Evolutionary conservation across 139 green algal species (phyloP).

Genomic region (Tetraselmis chui): DNA sequence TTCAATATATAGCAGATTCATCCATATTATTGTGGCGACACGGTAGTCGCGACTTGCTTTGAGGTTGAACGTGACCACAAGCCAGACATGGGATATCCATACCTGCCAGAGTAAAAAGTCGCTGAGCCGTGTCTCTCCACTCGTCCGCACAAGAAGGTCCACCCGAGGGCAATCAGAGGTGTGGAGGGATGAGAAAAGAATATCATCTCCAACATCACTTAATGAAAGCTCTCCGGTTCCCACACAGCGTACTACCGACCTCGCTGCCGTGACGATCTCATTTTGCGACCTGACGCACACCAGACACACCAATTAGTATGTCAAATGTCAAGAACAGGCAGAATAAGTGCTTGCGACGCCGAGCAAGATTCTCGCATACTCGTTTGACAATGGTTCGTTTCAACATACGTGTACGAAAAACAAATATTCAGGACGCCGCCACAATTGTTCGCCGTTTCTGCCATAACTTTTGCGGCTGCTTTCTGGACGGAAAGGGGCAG

Average conservation of each 20-base stretch:
- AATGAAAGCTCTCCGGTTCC: background rate
- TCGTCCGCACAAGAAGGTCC: conserved; percentile 83
- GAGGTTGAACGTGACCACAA: background rate
- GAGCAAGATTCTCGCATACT: background rate
- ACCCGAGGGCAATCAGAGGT: conserved; percentile 49
- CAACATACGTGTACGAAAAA: conserved; percentile 79
- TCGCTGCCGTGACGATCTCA: background rate
- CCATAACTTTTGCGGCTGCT: conserved; percentile 63
- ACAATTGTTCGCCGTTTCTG: conserved; percentile 36
- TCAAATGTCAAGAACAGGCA: background rate
- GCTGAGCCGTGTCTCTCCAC: conserved; percentile 76
- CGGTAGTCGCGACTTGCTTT: background rate
- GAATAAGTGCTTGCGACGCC: too few relatives aligned
- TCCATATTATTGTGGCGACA: background rate
- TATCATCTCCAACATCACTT: background rate
- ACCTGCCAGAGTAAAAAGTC: conserved; percentile 75
- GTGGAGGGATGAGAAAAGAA: background rate
- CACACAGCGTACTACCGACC: background rate
- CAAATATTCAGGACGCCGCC: conserved; percentile 79
- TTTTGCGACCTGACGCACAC: background rate
- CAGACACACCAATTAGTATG: conserved; percentile 3
- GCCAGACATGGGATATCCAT: background rate
- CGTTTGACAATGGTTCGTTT: background rate
- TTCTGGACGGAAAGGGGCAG: conserved; percentile 55
- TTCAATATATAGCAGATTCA: background rate